Evolutionary conservation across 345 rosid species (phyloP), one percentile per base, ranked within the genome.

Genomic region (Turritis glabra): DNA sequence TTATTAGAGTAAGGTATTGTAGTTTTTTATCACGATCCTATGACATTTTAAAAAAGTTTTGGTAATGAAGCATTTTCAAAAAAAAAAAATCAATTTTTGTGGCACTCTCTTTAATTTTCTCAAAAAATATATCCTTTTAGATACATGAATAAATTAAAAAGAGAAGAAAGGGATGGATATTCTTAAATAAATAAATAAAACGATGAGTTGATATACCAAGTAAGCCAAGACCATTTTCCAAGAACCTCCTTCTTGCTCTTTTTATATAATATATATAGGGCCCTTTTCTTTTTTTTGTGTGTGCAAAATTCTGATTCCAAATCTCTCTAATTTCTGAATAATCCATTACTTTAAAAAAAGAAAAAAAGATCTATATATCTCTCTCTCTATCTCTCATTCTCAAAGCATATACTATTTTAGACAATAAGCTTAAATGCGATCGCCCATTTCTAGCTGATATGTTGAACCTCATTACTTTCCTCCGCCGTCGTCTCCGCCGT

Each of bases 401-500:
- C 54, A 56, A 64, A 53, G 14, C n/a, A n/a, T 37, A 21, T 40
- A 23, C 52, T 25, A 12, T 2, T 41, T 25, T 63, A 74, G 27
- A 33, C 12, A 19, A 23, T 11, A 23, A 30, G 63, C 40, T 25
- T 58, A 52, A 64, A 67, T 74, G 72, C 80, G 61, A 60, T 75
- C 72, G 26, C 7, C 73, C 71, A 30, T 22, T 73, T 67, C 50
- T 64, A 2, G 3, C 55, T 67, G 26, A 91, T 35, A 38, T 94
- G 98, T 66, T 91, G 43, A 81, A 66, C 69, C 85, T 91, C 71
- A 85, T 80, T 68, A 51, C 81, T 72, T 86, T 86, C 66, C 83
- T 91, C 83, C 86, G 84, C 74, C 86, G 94, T 86, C 90, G 87
- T 38, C 74, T 83, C 64, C 88, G 84, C 52, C 83, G 84, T 76